These are phyloP conservation scores for Candida buenavistaensis DNA, from an alignment of 1,139 yeast species.

Conservation along the genomic window DNA sequence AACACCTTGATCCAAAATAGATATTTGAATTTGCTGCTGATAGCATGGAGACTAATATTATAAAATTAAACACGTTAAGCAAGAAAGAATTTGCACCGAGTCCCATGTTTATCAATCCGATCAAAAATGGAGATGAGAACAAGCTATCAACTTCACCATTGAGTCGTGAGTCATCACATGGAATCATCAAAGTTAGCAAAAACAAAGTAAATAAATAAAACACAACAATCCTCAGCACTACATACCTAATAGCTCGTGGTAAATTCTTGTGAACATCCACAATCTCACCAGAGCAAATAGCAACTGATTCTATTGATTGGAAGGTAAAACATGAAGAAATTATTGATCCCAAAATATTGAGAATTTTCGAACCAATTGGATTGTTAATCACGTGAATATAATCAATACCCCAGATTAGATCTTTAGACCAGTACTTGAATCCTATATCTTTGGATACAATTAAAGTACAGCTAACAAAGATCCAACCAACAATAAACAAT, in stretches of 20 bases:
- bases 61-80: constrained; percentile 18
- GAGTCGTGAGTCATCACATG: constrained; percentile 18
- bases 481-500: constrained; percentile 20
- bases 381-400: constrained; percentile 10
- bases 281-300: constrained; percentile 24
- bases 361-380: constrained; percentile 27
- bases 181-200: constrained; percentile 18
- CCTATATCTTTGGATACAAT: constrained; percentile 8
- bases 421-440: constrained; percentile 12
- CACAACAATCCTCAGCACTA: constrained; percentile 17
- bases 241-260: constrained; percentile 18
- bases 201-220: constrained; percentile 19
- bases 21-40: constrained; percentile 31
- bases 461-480: constrained; percentile 7
- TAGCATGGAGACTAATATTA: constrained; percentile 22
- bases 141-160: constrained; percentile 10
- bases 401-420: constrained; percentile 11
- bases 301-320: constrained; percentile 40
- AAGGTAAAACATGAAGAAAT: constrained; percentile 35
- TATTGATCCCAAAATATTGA: constrained; percentile 19
- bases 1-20: constrained; percentile 26
- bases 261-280: constrained; percentile 16
- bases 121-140: constrained; percentile 19
- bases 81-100: constrained; percentile 8
- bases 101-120: constrained; percentile 15